Evolutionary conservation across 148 eudicot species (phyloP).

Genomic region (Polygonum maritimum): DNA sequence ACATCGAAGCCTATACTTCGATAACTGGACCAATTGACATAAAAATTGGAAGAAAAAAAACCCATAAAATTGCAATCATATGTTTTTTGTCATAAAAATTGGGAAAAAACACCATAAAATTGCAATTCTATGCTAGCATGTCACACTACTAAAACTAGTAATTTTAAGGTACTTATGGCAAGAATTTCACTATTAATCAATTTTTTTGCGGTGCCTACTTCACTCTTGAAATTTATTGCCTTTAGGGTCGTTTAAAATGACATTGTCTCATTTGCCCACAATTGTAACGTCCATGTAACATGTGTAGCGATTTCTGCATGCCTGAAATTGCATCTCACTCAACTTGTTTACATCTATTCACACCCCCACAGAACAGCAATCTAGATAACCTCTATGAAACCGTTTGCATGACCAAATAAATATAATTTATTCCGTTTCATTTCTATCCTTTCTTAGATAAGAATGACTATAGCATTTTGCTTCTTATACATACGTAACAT

Average conservation of each 20-base stretch:
- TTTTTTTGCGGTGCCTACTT: too few species aligned
- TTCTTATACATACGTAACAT: not conserved
- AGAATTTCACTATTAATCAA: too few species aligned
- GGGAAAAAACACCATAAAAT: too few species aligned
- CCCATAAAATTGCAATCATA: too few species aligned
- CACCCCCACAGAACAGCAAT: not conserved
- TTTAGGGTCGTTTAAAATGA: not conserved
- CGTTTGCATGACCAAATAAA: not conserved
- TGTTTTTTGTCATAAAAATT: too few species aligned
- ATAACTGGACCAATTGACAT: too few species aligned
- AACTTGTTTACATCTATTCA: not conserved
- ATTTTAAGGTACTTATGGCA: too few species aligned
- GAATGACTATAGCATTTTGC: not conserved
- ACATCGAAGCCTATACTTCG: too few species aligned
- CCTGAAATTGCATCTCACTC: not conserved
- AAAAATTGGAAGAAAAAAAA: too few species aligned
- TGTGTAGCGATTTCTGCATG: not conserved
- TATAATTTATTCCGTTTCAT: not conserved
- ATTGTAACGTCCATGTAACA: not conserved
- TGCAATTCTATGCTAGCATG: too few species aligned
- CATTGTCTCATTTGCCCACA: not conserved
- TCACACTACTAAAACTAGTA: too few species aligned
- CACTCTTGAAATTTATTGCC: too few species aligned
- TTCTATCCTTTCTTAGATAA: not conserved
- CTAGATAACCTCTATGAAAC: not conserved